phyloP scores from a whole-genome alignment of 768 basidiomycete genomes.

The Psilocybe cubensis region DNA sequence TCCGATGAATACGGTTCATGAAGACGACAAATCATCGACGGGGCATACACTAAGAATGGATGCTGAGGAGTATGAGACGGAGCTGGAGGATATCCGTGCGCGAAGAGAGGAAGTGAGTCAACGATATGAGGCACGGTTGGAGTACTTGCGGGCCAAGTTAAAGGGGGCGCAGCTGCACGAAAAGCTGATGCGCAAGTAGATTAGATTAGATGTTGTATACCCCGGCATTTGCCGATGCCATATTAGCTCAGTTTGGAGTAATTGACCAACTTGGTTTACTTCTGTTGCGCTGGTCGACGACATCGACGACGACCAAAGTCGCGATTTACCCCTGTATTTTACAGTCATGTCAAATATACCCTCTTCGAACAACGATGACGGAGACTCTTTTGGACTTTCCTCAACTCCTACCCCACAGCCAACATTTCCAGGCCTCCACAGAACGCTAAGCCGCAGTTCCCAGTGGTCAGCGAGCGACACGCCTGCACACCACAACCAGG shows the following conservation, averaged over 20 bases:
- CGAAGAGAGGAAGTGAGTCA: conserved; percentile 71
- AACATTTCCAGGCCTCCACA: conserved; percentile 35
- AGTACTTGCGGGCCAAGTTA: conserved; percentile 80
- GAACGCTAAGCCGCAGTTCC: conserved; percentile 56
- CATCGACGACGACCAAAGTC: conserved; percentile 15
- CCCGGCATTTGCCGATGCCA: conserved; percentile 30
- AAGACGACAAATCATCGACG: conserved; percentile 41
- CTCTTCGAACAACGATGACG: conserved; percentile 36
- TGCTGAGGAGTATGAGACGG: conserved; percentile 47
- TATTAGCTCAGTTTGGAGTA: conserved; percentile 18
- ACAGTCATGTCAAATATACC: conserved; percentile 31
- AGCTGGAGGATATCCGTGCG: conserved; percentile 71
- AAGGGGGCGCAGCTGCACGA: conserved; percentile 86
- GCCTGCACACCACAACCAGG: conserved; percentile 68
- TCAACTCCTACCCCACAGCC: conserved; percentile 48
- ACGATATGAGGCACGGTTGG: conserved; percentile 76
- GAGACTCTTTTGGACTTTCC: conserved; percentile 33
- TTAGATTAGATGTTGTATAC: conserved; percentile 23
- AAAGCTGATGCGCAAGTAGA: conserved; percentile 68
- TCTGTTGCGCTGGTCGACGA: conserved; percentile 27
- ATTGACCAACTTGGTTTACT: conserved; percentile 16
- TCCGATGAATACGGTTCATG: conserved; percentile 54
- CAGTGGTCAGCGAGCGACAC: conserved; percentile 61
- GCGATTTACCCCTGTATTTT: background rate
- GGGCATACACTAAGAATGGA: conserved; percentile 32